Base-by-base conservation (phyloP, 148 eudicot genomes). In the Dianthus caryophyllus region DNA sequence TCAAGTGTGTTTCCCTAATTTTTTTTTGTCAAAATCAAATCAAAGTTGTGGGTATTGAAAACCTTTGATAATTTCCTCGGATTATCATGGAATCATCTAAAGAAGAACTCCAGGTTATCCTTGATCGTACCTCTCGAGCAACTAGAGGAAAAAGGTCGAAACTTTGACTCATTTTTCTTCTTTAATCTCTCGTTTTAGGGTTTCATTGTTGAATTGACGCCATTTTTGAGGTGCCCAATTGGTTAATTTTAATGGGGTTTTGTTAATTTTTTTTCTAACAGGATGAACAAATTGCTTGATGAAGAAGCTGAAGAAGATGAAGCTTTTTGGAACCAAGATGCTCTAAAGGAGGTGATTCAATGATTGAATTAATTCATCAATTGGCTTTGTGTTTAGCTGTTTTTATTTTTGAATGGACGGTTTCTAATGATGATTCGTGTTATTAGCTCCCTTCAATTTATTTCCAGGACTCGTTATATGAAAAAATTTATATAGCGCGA, bases 261-360 rank as follows among this genome's bases (percentile, higher is more conserved):
- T 53, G 15, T 57, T 47, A 1, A 15, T 20, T 65, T 57, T 53
- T 58, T 30, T 6, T 58, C 66, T 68, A 54, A 16, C 50, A 93
- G 98, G 79, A 85, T 94, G 95, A 90, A 67, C 68, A 94, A 85
- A 76, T 82, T 94, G 86, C 82, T 94, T 59, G 97, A 86, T 74
- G 97, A 90, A 0, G 97, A 94, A 84, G 13, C 71, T 73, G 97
- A 94, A 70, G 99, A 94, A 55, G 99, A 94, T 70, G 96, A 94
- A 70, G 64, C 70, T 27, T 94, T 94, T 68, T 94, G 99, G 99
- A 94, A 90, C 79, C 99, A 94, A 79, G 99, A 94, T 15, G 99
- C 97, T 7, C 87, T 94, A 33, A 83, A 83, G 74, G 99, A 94
- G 87, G 97, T 90, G 52, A 51, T 2, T 7, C 38, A 33, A 7